Evolutionary conservation across 768 basidiomycete genomes (phyloP), one percentile per base, ranked within the genome.

Genomic region (Naganishia randhawae): DNA sequence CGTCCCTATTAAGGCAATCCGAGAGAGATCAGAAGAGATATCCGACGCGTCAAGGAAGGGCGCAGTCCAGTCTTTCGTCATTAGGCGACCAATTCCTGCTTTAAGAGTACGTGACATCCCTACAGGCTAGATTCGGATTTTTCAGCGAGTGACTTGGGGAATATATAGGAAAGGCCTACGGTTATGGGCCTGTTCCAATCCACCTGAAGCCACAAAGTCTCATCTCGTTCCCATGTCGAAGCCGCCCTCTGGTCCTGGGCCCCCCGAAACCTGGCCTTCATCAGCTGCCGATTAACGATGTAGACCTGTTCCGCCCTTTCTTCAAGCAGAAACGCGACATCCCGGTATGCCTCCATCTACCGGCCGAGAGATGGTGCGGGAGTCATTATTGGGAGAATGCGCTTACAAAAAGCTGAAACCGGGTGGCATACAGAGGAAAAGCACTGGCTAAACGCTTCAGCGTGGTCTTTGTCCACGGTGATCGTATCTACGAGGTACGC

Each of bases 401-500:
- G 31, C 11, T 33, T 5, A 7, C 50, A 25, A 33, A 17, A n/a
- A 13, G 22, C 3, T 25, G 37, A 22, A 14, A n/a, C n/a, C 14
- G 25, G 25, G n/a, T 25, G 17, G 37, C 57, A 39, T 61, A 61
- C 57, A 11, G 37, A 6, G 7, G 57, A 35, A 22, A 61, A 61
- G 16, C 41, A 37, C 11, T 41, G 17, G 37, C 33, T 39, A 25
- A 61, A 25, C 3, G 27, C n/a, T 41, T 41, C 22, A 11, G 37
- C 57, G 27, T 41, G 57, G 19, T 61, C 3, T 8, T 29, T 39
- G 17, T 61, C 33, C 16, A 61, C 29, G 3, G 25, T 17, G 22
- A 61, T 41, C 22, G 57, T 42, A 16, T 61, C 57, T 0, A 61
- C 57, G 22, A 61, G 57, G 37, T 61, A 61, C 25, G 57, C 57